A percentile compares a stretch with the other conserved stretches of the same genome.
Conservation (phyloP, 768 basidiomycete species). For the Saitozyma podzolica region DNA sequence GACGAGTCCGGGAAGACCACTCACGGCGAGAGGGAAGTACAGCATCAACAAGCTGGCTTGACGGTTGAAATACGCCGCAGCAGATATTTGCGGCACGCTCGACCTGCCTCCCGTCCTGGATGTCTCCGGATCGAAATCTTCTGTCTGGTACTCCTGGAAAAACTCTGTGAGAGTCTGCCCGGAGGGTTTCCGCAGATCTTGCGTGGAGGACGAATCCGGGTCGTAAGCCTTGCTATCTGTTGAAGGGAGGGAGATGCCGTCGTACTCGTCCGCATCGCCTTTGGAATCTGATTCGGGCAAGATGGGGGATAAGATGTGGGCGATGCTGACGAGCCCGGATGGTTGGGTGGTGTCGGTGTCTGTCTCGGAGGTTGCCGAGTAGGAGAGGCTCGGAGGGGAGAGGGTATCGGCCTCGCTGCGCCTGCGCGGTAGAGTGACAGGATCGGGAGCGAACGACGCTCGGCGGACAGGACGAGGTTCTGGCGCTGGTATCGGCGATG, state of each 20-base stretch:
- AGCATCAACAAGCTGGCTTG: constrained; percentile 52
- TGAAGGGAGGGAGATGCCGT: not conserved
- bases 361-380: not conserved
- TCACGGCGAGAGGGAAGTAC: constrained; percentile 51
- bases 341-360: too few relatives aligned
- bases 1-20: constrained; percentile 4
- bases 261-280: constrained; percentile 4
- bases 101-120: constrained; percentile 11
- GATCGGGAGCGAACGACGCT: too few relatives aligned
- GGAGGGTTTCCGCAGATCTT: too few relatives aligned
- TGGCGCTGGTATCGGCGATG: too few relatives aligned
- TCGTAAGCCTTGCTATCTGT: too few relatives aligned
- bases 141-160: constrained; percentile 39
- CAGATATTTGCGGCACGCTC: constrained; percentile 33
- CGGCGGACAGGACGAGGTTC: too few relatives aligned
- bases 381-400: constrained; percentile 1
- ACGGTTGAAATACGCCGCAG: constrained; percentile 49
- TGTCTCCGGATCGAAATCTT: too few relatives aligned
- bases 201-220: too few relatives aligned
- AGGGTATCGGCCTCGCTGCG: constrained; percentile 12
- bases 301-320: constrained; percentile 13
- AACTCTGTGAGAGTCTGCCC: constrained; percentile 43
- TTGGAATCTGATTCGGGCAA: constrained; percentile 3
- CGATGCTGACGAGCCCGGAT: not conserved
- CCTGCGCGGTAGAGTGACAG: not conserved